Base-by-base conservation (phyloP, 208 protist genomes). In the Trypanosoma theileri region DNA sequence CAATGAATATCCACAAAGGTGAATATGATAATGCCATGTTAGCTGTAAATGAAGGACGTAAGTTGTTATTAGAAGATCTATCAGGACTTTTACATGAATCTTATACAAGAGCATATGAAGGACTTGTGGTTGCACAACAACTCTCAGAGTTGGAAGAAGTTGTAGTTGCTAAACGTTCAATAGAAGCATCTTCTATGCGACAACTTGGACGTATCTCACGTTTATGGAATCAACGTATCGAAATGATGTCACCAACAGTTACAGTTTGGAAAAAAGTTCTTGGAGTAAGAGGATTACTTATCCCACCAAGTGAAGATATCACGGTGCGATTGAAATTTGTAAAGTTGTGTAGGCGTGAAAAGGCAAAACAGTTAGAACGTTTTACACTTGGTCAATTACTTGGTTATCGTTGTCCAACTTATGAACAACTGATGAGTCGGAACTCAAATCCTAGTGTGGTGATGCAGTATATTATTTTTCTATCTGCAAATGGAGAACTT, bases 131-230 rank as follows among this genome's bases (percentile, higher is more conserved):
- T 14, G 89, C 98, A 51, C 98, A 99, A 78, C 96, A 99, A 75
- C 80, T 99, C 1, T 90, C 93, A 0, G 98, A 99, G 79, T 73
- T 99, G 31, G 98, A 99, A 84, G 98, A 99, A 86, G 87, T 99
- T 11, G 82, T 99, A 19, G 64, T 82, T 24, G 98, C 97, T 50
- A 87, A 87, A 75, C 75, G 75, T 31, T 74, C 73, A 45, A 63
- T 85, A 56, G 62, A 51, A 13, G 93, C 97, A 53, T 78, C 66
- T 52, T 82, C 83, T 16, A 58, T 58, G 4, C 77, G 92, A 28
- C 84, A 90, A 53, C 75, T 94, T 40, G 92, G 90, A 57, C 92
- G 96, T 66, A 59, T 97, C 16, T 79, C 76, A n/a, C 68, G 86
- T 4, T 81, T 94, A 16, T 99, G 98, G 97, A 84, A 89, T 53